Evolutionary conservation across 805 yeast species (phyloP).

Genomic region (Pichia thaimueangensis): DNA sequence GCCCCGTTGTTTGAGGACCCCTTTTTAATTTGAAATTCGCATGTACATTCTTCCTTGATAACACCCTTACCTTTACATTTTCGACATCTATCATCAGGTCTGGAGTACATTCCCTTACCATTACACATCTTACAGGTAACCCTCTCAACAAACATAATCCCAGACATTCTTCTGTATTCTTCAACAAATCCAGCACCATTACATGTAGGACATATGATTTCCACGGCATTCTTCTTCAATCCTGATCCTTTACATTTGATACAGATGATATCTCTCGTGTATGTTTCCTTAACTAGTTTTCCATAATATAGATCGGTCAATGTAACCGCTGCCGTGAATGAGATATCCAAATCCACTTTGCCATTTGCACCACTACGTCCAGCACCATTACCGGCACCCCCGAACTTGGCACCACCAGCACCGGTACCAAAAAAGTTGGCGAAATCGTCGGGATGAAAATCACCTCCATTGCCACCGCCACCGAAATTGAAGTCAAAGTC

Average conservation of each 20-base stretch:
- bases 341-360: conserved; percentile 44
- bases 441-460: conserved; percentile 61
- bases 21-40: conserved; percentile 70
- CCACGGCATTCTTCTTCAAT: conserved; percentile 51
- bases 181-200: conserved; percentile 62
- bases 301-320: conserved; percentile 77
- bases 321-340: conserved; percentile 55
- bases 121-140: conserved; percentile 62
- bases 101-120: conserved; percentile 58
- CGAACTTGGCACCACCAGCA: conserved; percentile 23
- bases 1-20: conserved; percentile 63
- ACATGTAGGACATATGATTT: conserved; percentile 57
- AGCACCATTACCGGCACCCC: no score
- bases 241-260: conserved; percentile 71
- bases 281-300: conserved; percentile 65
- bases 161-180: conserved; percentile 46
- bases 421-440: conserved; percentile 59
- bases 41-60: conserved; percentile 56
- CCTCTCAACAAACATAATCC: conserved; percentile 52
- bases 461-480: conserved; percentile 31
- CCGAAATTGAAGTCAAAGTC: conserved; percentile 19
- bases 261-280: conserved; percentile 71
- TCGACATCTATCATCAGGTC: conserved; percentile 69
- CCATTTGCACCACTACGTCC: conserved; percentile 16
- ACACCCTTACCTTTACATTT: conserved; percentile 63